These are phyloP conservation scores for Colletotrichum sp. DNA, from an alignment of 2,329 filamentous ascomycete genomes.

Conservation along the genomic window DNA sequence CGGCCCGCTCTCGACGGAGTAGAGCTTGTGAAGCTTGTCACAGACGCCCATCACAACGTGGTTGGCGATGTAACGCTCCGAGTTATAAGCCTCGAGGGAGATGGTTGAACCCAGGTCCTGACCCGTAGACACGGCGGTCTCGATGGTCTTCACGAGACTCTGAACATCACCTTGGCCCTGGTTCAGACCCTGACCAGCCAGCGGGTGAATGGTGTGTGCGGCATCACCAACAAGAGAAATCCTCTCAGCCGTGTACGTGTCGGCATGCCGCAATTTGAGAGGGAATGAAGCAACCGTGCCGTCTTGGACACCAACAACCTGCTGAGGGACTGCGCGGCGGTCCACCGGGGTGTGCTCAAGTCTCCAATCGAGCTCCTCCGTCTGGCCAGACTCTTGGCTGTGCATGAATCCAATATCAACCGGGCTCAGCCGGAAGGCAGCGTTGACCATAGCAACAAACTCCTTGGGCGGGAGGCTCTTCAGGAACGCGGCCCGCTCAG, in stretches of 20 bases:
- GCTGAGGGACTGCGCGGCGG: conserved; percentile 64
- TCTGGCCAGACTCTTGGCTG: conserved; percentile 60
- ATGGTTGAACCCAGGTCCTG: conserved; percentile 84
- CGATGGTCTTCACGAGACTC: conserved; percentile 76
- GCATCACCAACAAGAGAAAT: conserved; percentile 92
- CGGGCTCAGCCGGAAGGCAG: conserved; percentile 82
- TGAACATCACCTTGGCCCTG: conserved; percentile 90
- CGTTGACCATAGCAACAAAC: conserved; percentile 89
- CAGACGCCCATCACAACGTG: conserved; percentile 78
- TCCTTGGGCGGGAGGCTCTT: conserved; percentile 76
- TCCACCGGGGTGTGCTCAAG: conserved; percentile 69
- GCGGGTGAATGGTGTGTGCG: conserved; percentile 92
- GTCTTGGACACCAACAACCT: conserved; percentile 74
- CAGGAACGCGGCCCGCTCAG: conserved; percentile 76
- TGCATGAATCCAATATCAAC: conserved; percentile 87
- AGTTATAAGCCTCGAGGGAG: conserved; percentile 80
- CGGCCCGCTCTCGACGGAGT: conserved; percentile 80
- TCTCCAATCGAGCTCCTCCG: conserved; percentile 85
- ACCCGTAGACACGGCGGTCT: conserved; percentile 78
- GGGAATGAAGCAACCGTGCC: conserved; percentile 89
- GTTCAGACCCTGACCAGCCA: conserved; percentile 94
- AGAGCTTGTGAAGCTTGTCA: conserved; percentile 93
- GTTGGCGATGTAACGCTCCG: conserved; percentile 83
- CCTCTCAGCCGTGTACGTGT: conserved; percentile 90
- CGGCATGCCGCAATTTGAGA: conserved; percentile 88